Evolutionary conservation across 176 grass and related monocot genomes (phyloP).

Genomic region (Coix lacrymajobi): DNA sequence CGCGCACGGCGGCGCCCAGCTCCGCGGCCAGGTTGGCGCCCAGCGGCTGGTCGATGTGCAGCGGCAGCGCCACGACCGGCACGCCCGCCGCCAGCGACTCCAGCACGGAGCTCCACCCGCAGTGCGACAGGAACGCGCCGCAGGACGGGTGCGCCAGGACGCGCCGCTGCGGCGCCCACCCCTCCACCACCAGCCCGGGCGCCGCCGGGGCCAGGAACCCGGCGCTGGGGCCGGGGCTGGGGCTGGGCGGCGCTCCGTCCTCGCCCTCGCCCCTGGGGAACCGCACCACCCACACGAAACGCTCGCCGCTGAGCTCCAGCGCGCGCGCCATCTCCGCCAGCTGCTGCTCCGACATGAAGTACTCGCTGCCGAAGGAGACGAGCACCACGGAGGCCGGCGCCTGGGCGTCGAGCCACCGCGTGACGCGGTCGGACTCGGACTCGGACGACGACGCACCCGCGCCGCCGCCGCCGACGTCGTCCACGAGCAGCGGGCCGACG

Average conservation of each 20-base stretch:
- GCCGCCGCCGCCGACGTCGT: not conserved
- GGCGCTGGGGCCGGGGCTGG: no score
- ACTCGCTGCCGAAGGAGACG: constrained; percentile 68
- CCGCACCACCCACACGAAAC: constrained; percentile 67
- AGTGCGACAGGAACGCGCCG: constrained; percentile 79
- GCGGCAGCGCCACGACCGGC: constrained; percentile 62
- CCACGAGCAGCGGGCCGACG: constrained; percentile 44
- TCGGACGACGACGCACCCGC: no score
- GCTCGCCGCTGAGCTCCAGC: constrained; percentile 52
- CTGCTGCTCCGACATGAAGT: constrained; percentile 79
- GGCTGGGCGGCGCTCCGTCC: not conserved
- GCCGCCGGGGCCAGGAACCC: constrained; percentile 16
- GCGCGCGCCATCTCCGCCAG: constrained; percentile 47
- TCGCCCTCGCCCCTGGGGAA: constrained; percentile 16
- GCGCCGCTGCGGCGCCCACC: constrained; percentile 74
- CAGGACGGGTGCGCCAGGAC: constrained; percentile 37
- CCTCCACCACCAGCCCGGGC: constrained; percentile 52
- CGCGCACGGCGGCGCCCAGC: constrained; percentile 47
- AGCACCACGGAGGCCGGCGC: constrained; percentile 51
- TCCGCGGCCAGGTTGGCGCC: constrained; percentile 58
- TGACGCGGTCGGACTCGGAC: constrained; percentile 15
- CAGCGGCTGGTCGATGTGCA: constrained; percentile 70
- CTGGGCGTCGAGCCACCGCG: constrained; percentile 50
- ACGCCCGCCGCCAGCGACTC: constrained; percentile 55
- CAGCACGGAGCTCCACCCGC: constrained; percentile 84